These are phyloP conservation scores for Geotrichum ghanense DNA, from an alignment of 805 yeast genomes.

Conservation along the genomic window DNA sequence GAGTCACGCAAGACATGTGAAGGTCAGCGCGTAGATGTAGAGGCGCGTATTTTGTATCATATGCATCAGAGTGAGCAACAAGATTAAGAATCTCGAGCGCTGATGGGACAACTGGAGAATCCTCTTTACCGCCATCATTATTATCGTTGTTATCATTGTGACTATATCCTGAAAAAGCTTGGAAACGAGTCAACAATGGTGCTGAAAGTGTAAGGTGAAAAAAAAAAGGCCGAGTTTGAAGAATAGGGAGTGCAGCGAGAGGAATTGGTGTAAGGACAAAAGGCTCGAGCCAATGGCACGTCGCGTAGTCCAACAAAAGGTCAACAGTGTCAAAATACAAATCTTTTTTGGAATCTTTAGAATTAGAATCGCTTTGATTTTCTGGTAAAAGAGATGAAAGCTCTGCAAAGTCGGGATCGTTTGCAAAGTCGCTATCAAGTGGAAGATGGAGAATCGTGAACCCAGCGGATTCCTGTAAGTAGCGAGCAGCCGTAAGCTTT, in stretches of 20 bases:
- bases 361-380: too few species aligned
- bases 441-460: constrained; percentile 30
- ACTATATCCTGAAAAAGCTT: too few species aligned
- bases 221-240: not conserved
- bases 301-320: constrained; percentile 47
- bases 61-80: constrained; percentile 25
- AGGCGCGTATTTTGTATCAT: constrained; percentile 26
- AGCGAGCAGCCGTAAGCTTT: constrained; percentile 49
- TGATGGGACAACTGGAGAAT: constrained; percentile 34
- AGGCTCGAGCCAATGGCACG: not conserved
- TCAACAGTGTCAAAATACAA: constrained; percentile 29
- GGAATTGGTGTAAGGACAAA: not conserved
- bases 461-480: constrained; percentile 39
- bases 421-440: constrained; percentile 5
- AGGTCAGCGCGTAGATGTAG: constrained; percentile 40
- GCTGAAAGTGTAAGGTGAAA: not conserved
- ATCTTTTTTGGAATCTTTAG: not conserved
- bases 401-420: constrained; percentile 16
- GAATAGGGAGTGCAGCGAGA: not conserved
- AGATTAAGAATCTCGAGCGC: constrained; percentile 29
- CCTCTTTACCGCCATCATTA: constrained; percentile 48
- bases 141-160: too few species aligned
- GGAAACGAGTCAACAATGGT: not conserved
- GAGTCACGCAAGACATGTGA: constrained; percentile 42
- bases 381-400: too few species aligned